Conservation (phyloP, 495 filamentous ascomycete species). For the Hypoxylon cercidicola region DNA sequence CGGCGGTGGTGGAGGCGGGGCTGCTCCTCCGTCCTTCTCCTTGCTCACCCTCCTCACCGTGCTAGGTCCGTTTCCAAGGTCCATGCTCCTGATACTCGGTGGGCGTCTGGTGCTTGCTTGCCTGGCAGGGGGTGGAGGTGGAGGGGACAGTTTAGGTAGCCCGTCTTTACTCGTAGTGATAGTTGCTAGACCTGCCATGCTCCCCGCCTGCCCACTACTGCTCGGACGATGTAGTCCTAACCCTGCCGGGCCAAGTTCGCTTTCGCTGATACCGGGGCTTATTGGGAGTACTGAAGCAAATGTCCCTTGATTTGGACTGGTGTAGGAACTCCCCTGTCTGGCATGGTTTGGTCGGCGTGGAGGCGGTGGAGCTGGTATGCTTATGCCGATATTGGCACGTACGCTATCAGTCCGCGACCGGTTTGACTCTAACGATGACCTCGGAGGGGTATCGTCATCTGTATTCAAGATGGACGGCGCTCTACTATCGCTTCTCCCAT, state of each 20-base stretch:
- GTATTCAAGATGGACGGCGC: slow-evolving; percentile 41
- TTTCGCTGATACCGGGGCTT: slow-evolving; percentile 23
- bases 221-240: slow-evolving; percentile 10
- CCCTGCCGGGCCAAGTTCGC: slow-evolving; percentile 28
- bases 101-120: slow-evolving; percentile 51
- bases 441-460: slow-evolving; percentile 48
- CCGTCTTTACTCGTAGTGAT: slow-evolving; percentile 35
- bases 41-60: slow-evolving; percentile 36
- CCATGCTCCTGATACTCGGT: slow-evolving; percentile 51
- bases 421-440: slow-evolving; percentile 57
- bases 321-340: slow-evolving; percentile 41
- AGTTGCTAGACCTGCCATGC: slow-evolving; percentile 8
- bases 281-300: slow-evolving; percentile 12
- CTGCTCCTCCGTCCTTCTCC: slow-evolving; percentile 40
- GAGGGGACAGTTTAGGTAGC: slow-evolving; percentile 49
- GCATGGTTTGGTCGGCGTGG: slow-evolving; percentile 53
- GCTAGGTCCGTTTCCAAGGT: slow-evolving; percentile 44
- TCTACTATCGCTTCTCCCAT: slow-evolving; percentile 54
- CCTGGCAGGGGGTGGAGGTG: slow-evolving; percentile 57
- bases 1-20: slow-evolving; percentile 67
- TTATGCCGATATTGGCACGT: slow-evolving; percentile 40
- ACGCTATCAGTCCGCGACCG: slow-evolving; percentile 55
- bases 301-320: slow-evolving; percentile 30
- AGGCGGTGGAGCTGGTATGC: slow-evolving; percentile 56
- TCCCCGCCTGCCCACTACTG: slow-evolving; percentile 19